Percentiles rank a stretch among this genome's conserved stretches.
Evolutionary conservation across 768 basidiomycete genomes (phyloP).

Genomic region (Kwoniella sp.): DNA sequence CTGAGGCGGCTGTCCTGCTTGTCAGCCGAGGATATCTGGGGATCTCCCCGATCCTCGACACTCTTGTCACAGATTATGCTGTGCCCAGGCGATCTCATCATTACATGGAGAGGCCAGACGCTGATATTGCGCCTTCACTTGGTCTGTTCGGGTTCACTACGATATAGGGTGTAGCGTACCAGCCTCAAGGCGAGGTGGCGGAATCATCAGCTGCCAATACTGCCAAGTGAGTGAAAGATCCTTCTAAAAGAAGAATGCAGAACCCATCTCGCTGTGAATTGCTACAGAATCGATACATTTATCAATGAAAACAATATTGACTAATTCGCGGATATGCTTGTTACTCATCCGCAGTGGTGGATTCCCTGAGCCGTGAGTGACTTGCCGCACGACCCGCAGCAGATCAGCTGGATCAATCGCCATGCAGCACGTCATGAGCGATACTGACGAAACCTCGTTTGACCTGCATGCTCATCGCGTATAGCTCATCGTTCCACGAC

Average conservation of each 20-base stretch:
- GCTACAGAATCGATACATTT: too few species aligned
- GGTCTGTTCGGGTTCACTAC: background rate
- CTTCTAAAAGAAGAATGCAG: background rate
- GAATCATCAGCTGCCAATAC: slow-evolving; percentile 40
- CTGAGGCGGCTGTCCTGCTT: too few species aligned
- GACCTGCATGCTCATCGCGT: background rate
- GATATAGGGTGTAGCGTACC: slow-evolving; percentile 51
- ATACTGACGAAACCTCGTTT: too few species aligned
- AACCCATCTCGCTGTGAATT: too few species aligned
- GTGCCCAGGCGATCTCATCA: too few species aligned
- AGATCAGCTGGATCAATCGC: background rate
- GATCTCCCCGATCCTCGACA: too few species aligned
- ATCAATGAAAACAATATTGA: too few species aligned
- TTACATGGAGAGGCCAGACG: too few species aligned
- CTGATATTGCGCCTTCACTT: background rate
- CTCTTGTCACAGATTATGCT: too few species aligned
- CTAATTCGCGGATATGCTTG: background rate
- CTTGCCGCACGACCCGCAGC: too few species aligned
- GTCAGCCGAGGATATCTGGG: background rate
- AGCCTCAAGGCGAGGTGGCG: slow-evolving; percentile 49
- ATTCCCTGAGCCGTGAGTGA: slow-evolving; percentile 59
- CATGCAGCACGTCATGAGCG: too few species aligned
- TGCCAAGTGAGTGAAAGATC: slow-evolving; percentile 46
- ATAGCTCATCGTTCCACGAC: slow-evolving; percentile 69
- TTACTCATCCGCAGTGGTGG: slow-evolving; percentile 37